A percentile compares a stretch with the other conserved stretches of the same genome.
phyloP scores from a whole-genome alignment of 129 eudicot genomes.

The Helianthus annuus region HanXRQr2.0-SUNRISE NC_035433.2:76261757-76262256 shows the following conservation, averaged over 20 bases:
- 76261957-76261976: slow-evolving; percentile 65
- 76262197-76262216: slow-evolving; percentile 66
- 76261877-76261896: slow-evolving; percentile 66
- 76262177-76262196: slow-evolving; percentile 55
- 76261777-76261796: slow-evolving; percentile 55
- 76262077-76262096: slow-evolving; percentile 68
- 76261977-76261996: slow-evolving; percentile 81
- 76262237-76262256: slow-evolving; percentile 70
- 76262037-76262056: slow-evolving; percentile 73
- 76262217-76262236: slow-evolving; percentile 96
- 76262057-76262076: slow-evolving; percentile 81
- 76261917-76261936: slow-evolving; percentile 63
- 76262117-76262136: slow-evolving; percentile 64
- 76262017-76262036: slow-evolving; percentile 54
- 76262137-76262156: slow-evolving; percentile 72
- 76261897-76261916: slow-evolving; percentile 52
- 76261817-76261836: slow-evolving; percentile 59
- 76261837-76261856: slow-evolving; percentile 31
- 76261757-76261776: slow-evolving; percentile 86
- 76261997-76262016: slow-evolving; percentile 53
- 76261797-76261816: slow-evolving; percentile 78
- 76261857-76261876: slow-evolving; percentile 55
- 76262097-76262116: slow-evolving; percentile 87
- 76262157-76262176: slow-evolving; percentile 72
- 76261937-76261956: slow-evolving; percentile 64